Base-by-base conservation (phyloP, 2,329 filamentous ascomycete genomes). In the Diplodia intermedia region DNA sequence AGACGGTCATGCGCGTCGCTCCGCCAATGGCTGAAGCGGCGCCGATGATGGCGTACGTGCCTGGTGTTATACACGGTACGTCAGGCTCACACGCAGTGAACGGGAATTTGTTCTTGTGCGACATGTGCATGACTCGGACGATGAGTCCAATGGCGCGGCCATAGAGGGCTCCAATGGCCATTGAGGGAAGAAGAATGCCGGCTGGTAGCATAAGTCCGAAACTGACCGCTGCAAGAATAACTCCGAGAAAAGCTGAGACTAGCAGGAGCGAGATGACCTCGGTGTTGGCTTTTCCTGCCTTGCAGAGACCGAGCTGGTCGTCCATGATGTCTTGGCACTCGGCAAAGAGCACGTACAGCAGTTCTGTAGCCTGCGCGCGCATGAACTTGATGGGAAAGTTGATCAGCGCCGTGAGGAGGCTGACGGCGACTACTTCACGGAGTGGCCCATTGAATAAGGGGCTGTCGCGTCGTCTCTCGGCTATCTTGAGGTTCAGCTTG, bases 361-460 rank as follows among this genome's bases (percentile, higher is more conserved):
- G 88, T 77, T 97, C 93, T 0, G 93, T 94, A 26, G 91, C 88
- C 77, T 98, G 94, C 3, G 93, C 91, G 69, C 95, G 91, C 90
- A 98, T 97, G 79, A 97, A 98, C 67, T 93, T 90, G 80, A 97
- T 97, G 12, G 95, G 95, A 74, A 93, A 99, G 82, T 97, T 97
- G 79, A 98, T 87, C 54, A 98, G 78, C 1, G 94, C 93, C 1
- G 94, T 97, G 26, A 97, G 76, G 52, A 94, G 82, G 4, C 94
- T 89, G 29, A 97, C 88, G n/a, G 89, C 79, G 26, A 90, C 81
- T 11, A 98, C 94, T 80, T 98, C 94, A 15, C 86, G 79, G 33
- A 97, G 83, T 2, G 95, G 94, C 4, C 87, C 87, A 50, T 79
- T 80, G 38, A 90, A 89, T 18, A 93, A 87, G 76, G 88, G 88